Evolutionary conservation across 805 yeast genomes (phyloP).

Genomic region (Wickerhamiella cacticola): DNA sequence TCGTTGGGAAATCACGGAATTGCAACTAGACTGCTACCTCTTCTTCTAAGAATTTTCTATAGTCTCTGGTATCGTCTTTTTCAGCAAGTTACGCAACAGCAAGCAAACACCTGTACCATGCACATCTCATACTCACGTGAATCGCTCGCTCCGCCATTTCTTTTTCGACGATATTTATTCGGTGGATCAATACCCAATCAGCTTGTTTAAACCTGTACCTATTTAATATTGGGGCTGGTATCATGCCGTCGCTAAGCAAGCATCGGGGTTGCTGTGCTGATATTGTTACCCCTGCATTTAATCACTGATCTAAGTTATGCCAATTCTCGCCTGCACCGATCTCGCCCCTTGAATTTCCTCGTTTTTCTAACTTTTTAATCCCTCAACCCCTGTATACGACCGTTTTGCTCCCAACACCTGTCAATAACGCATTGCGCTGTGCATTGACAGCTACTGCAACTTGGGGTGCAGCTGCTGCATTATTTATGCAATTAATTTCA

Average conservation of each 20-base stretch:
- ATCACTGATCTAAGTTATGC: neutral
- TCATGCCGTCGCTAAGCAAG: neutral
- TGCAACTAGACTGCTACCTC: neutral
- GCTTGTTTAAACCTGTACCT: no score
- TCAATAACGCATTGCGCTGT: no score
- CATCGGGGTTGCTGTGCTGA: neutral
- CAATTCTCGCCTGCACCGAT: no score
- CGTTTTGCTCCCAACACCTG: no score
- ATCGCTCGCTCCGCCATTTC: neutral
- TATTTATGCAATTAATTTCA: neutral
- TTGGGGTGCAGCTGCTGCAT: neutral
- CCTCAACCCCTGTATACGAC: no score
- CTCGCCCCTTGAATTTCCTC: no score
- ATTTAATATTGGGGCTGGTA: no score
- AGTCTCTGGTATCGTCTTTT: neutral
- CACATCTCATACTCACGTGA: neutral
- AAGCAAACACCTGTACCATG: neutral
- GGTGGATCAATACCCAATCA: no score
- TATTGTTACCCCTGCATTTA: neutral
- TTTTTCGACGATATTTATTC: no score
- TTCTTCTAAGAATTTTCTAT: neutral
- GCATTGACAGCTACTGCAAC: no score
- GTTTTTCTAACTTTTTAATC: no score
- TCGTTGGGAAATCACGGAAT: neutral
- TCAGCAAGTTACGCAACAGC: neutral